Percentiles rank a stretch among this genome's conserved stretches.
Conservation (phyloP, 352 stramenopile genomes). For the Phytophthora palmivora region DNA sequence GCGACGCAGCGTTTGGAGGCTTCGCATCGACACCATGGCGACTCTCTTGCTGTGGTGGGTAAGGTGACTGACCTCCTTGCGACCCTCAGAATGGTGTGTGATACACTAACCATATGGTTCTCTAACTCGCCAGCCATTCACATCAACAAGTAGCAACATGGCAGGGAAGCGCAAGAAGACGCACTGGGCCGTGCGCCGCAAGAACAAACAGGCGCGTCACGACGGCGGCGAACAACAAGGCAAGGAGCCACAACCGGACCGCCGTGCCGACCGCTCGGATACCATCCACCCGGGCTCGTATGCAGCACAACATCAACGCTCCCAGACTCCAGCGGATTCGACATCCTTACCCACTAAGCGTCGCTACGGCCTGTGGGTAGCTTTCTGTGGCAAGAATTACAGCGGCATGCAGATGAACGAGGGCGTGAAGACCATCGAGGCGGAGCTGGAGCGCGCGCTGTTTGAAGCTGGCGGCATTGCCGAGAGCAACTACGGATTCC, state of each 20-base stretch:
- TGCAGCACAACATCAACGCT: constrained; percentile 53
- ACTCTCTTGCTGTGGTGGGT: constrained; percentile 15
- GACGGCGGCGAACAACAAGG: constrained; percentile 32
- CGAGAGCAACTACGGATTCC: constrained; percentile 90
- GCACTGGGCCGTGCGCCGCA: constrained; percentile 77
- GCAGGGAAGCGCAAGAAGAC: constrained; percentile 73
- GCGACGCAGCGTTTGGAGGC: constrained; percentile 40
- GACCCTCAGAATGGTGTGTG: constrained; percentile 21
- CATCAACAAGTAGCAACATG: constrained; percentile 14
- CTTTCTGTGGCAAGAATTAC: constrained; percentile 91
- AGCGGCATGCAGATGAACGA: constrained; percentile 93
- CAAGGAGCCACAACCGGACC: constrained; percentile 43
- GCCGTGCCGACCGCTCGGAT: constrained; percentile 64
- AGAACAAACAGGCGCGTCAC: constrained; percentile 72
- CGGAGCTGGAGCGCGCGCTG: constrained; percentile 88
- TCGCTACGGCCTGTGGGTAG: constrained; percentile 84
- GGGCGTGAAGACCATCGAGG: constrained; percentile 90
- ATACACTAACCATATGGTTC: constrained; percentile 17
- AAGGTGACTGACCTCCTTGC: constrained; percentile 18
- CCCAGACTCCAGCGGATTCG: background rate
- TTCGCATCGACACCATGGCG: constrained; percentile 40
- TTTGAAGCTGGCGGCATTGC: constrained; percentile 88
- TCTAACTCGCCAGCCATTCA: constrained; percentile 17
- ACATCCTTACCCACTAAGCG: constrained; percentile 28
- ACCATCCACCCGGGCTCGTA: constrained; percentile 81